phyloP scores from a whole-genome alignment of 2,329 filamentous ascomycete genomes.

The Aspergillus ibericus region DNA sequence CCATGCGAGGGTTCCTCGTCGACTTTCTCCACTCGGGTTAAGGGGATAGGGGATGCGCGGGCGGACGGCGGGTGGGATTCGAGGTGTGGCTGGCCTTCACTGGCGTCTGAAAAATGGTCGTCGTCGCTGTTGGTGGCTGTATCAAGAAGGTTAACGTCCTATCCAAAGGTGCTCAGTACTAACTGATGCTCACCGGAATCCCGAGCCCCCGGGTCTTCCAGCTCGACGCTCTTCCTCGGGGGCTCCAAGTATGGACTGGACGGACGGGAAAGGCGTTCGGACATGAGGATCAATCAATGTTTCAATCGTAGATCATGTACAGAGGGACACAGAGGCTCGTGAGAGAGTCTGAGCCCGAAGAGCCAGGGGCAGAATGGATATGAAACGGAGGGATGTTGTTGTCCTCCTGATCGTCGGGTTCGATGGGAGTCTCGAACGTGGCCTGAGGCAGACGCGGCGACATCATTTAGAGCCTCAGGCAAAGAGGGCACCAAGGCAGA shows the following conservation, averaged over 20 bases:
- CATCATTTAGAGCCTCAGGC: background rate
- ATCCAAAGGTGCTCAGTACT: background rate
- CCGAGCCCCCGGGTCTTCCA: conserved; percentile 58
- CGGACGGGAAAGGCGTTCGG: conserved; percentile 37
- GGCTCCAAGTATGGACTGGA: conserved; percentile 51
- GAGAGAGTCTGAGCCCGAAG: conserved; percentile 6
- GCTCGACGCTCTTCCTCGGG: conserved; percentile 56
- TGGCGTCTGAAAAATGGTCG: conserved; percentile 67
- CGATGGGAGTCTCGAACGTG: conserved; percentile 33
- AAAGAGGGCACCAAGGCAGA: background rate
- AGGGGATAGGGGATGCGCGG: conserved; percentile 56
- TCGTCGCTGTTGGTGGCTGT: conserved; percentile 55
- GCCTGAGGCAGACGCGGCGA: conserved; percentile 18
- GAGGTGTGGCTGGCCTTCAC: conserved; percentile 52
- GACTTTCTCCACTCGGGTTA: conserved; percentile 63
- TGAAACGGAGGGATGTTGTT: conserved; percentile 22
- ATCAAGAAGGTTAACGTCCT: conserved; percentile 1
- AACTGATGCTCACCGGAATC: conserved; percentile 49
- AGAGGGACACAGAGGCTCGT: background rate
- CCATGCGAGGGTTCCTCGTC: conserved; percentile 60
- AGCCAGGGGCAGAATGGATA: conserved; percentile 16
- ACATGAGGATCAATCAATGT: conserved; percentile 31
- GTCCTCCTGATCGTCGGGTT: conserved; percentile 25
- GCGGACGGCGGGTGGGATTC: conserved; percentile 40
- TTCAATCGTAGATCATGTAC: conserved; percentile 24